Conservation (phyloP, 441 rosid genomes). For the Euphorbia corollata region DNA sequence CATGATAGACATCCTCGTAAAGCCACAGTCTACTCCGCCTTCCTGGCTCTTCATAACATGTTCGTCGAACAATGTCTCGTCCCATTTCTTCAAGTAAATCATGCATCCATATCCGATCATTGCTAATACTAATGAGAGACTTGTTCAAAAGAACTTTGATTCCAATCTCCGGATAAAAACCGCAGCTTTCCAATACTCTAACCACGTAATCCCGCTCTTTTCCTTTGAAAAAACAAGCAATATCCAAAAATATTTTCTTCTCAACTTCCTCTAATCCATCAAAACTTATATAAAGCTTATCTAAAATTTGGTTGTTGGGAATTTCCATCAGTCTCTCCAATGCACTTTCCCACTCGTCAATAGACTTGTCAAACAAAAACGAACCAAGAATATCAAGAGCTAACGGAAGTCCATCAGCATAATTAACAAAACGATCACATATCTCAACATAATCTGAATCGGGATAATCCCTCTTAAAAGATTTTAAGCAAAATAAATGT, state of each 20-base stretch:
- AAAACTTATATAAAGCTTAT: conserved; percentile 13
- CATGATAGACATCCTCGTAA: conserved; percentile 15
- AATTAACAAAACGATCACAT: background rate
- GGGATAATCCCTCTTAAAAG: conserved; percentile 5
- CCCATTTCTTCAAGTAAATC: conserved; percentile 27
- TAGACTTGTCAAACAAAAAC: conserved; percentile 7
- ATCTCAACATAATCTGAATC: background rate
- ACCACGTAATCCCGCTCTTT: conserved; percentile 7
- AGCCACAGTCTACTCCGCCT: conserved; percentile 30
- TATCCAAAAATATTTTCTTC: conserved; percentile 14
- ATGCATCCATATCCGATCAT: conserved; percentile 17
- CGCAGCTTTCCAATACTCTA: conserved; percentile 18
- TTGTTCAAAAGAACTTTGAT: conserved; percentile 7
- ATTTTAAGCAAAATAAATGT: conserved; percentile 10
- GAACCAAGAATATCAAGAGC: conserved; percentile 17
- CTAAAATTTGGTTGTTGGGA: conserved; percentile 9
- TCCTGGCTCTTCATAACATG: conserved; percentile 27
- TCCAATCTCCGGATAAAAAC: conserved; percentile 13
- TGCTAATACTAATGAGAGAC: conserved; percentile 12
- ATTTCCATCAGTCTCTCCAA: conserved; percentile 8
- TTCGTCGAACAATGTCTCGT: conserved; percentile 20
- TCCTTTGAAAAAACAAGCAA: conserved; percentile 21
- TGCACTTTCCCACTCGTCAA: conserved; percentile 12
- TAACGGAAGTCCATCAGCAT: conserved; percentile 14
- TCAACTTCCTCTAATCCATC: conserved; percentile 18